Evolutionary conservation across 345 rosid genomes (phyloP), one percentile per base, ranked within the genome.

Genomic region (Stellera chamaejasme): DNA sequence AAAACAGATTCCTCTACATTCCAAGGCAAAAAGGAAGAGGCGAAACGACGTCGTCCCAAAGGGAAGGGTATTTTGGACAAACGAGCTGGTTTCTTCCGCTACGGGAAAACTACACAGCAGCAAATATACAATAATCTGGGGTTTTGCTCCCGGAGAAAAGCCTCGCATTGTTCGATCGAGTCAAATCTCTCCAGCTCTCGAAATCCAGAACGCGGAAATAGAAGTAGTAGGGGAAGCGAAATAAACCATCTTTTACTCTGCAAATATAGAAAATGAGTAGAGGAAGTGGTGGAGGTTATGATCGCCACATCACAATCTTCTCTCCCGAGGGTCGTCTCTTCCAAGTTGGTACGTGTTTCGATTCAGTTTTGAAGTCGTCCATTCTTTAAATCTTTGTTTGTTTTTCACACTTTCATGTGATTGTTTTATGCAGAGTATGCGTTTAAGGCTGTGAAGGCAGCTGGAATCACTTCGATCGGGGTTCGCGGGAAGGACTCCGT

Each of bases 251-350:
- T 11, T 44, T 32, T 28, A 19, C 23, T 32, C 39, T 9, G 5
- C 42, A n/a, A 2, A 10, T 27, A 11, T n/a, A 13, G 13, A 43
- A 8, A 54, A 82, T 82, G 88, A 82, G 88, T 47, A 72, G 88
- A 66, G 88, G 85, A 62, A 82, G 84, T 16, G 84, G 88, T 54
- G 88, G 81, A 0, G 88, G 88, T 4, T 77, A 82, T 66, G 84
- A 82, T 79, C 81, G 88, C 2, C 88, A 82, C 59, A 82, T 82
- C 64, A 82, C 88, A 39, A 79, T 82, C 50, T 82, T 82, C 69
- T 82, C 85, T 6, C 88, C 84, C 15, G 88, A 82, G 56, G 88
- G 88, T 45, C 85, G 85, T 13, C 88, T 82, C 67, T 82, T 82
- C 59, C 88, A 79, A 82, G 88, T 82, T 26, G 88, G 88, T 79